A percentile compares a stretch with the other conserved stretches of the same genome.
phyloP scores from a whole-genome alignment of 2,329 filamentous ascomycete genomes.

The Fusarium domesticum region DNA sequence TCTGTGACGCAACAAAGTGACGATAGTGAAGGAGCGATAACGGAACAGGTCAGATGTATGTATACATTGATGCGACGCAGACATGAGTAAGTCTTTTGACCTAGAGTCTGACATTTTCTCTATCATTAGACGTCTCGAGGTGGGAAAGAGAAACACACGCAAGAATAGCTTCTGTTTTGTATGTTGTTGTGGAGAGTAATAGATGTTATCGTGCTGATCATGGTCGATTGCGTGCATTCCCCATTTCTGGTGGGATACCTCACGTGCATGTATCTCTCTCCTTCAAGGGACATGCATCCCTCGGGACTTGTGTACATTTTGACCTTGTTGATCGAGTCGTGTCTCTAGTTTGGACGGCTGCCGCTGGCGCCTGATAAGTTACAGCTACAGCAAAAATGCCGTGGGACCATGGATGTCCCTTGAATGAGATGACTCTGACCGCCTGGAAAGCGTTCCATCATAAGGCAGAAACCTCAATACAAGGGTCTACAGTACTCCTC shows the following conservation, averaged over 20 bases:
- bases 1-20: too few species aligned
- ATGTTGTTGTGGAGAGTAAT: neutral
- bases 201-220: slow-evolving; percentile 2
- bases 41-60: neutral
- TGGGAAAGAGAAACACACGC: neutral
- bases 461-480: too few species aligned
- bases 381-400: too few species aligned
- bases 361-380: slow-evolving; percentile 18
- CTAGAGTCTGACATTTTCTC: too few species aligned
- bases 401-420: too few species aligned
- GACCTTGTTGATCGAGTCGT: slow-evolving; percentile 1
- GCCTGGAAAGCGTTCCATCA: slow-evolving; percentile 17
- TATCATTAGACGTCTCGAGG: too few species aligned
- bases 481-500: too few species aligned
- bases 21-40: too few species aligned
- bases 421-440: slow-evolving; percentile 17
- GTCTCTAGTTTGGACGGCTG: too few species aligned
- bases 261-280: slow-evolving; percentile 12
- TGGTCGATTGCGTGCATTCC: slow-evolving; percentile 9
- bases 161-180: too few species aligned
- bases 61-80: slow-evolving; percentile 3
- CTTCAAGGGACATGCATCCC: neutral
- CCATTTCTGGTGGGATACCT: slow-evolving; percentile 6
- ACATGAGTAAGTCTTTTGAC: too few species aligned
- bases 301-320: too few species aligned